Evolutionary conservation across 1,139 yeast genomes (phyloP).

Genomic region (Kurtzmaniella quercitrusa): DNA sequence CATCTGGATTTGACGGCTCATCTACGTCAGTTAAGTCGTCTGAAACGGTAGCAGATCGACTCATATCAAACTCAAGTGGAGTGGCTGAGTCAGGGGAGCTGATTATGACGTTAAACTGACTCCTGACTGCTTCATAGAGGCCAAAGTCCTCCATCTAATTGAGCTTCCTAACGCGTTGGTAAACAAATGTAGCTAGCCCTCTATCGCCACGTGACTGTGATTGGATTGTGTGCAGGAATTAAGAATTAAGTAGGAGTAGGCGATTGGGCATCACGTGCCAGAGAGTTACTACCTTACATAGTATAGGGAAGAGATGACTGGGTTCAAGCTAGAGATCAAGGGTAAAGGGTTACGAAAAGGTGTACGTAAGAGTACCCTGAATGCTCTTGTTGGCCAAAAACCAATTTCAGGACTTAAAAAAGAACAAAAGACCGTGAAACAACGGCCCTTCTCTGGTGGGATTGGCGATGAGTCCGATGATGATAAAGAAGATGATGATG

Average conservation of each 20-base stretch:
- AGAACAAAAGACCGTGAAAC: neutral
- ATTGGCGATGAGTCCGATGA: conserved; percentile 18
- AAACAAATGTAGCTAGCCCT: neutral
- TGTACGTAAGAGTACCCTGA: neutral
- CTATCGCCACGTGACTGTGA: neutral
- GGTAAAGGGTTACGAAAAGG: conserved; percentile 6
- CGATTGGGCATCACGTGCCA: no score
- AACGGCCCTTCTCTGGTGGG: conserved; percentile 3
- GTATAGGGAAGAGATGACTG: conserved; percentile 19
- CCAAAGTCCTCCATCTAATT: neutral
- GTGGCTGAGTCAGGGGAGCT: neutral
- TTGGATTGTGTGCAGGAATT: neutral
- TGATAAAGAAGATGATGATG: conserved; percentile 16
- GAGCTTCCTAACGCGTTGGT: neutral
- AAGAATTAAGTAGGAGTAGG: no score
- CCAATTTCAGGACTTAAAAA: neutral
- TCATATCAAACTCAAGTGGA: neutral
- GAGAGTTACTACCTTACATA: no score
- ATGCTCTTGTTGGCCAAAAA: neutral
- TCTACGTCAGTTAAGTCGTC: conserved; percentile 4
- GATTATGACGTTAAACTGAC: neutral
- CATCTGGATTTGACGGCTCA: neutral
- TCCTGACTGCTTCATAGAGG: neutral
- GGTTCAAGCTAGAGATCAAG: conserved; percentile 25
- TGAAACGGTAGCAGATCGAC: neutral